phyloP scores from a whole-genome alignment of 768 basidiomycete genomes.

The Naganishia onofrii region DNA sequence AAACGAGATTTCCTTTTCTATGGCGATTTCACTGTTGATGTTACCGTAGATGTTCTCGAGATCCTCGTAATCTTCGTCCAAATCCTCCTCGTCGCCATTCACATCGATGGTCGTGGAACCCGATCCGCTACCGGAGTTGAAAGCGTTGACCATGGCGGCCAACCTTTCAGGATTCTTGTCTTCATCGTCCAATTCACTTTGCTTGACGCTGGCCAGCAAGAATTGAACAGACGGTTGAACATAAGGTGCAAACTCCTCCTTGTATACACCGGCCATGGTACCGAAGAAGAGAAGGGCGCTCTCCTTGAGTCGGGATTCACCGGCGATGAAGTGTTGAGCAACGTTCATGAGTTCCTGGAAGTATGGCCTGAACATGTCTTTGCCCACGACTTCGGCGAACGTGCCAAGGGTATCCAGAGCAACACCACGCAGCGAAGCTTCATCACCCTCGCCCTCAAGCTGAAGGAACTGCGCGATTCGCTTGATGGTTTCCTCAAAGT shows the following conservation, averaged over 20 bases:
- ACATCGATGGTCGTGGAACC: conserved; percentile 60
- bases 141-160: conserved; percentile 55
- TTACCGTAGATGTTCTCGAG: conserved; percentile 63
- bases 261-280: conserved; percentile 96
- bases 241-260: conserved; percentile 86
- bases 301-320: conserved; percentile 78
- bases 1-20: conserved; percentile 98
- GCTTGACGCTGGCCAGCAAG: conserved; percentile 75
- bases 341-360: conserved; percentile 95
- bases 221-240: conserved; percentile 81
- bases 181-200: conserved; percentile 72
- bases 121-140: conserved; percentile 66
- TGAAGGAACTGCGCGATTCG: conserved; percentile 83
- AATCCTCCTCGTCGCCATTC: conserved; percentile 60
- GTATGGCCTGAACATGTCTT: conserved; percentile 89
- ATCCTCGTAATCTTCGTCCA: conserved; percentile 66
- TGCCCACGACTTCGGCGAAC: conserved; percentile 93
- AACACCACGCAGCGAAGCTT: conserved; percentile 90
- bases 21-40: conserved; percentile 91
- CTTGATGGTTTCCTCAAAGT: conserved; percentile 87
- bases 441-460: conserved; percentile 78
- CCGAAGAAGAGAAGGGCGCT: conserved; percentile 98
- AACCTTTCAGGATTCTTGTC: conserved; percentile 49
- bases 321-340: conserved; percentile 82
- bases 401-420: conserved; percentile 99